Base-by-base conservation (phyloP, 345 rosid genomes). In the Passiflora organensis region DNA sequence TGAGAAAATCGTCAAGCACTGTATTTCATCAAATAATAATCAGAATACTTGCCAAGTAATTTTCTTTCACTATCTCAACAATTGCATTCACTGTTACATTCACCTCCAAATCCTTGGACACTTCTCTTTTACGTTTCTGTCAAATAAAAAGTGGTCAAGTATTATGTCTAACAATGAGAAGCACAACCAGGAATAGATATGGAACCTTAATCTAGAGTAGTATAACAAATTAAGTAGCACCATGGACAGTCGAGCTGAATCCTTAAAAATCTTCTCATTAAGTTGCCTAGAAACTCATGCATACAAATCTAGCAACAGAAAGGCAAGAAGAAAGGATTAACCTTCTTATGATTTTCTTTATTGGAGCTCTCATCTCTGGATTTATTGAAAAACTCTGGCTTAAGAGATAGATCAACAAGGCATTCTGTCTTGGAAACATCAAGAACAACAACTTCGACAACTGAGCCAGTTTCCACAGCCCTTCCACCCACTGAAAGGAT, bases 1-100 rank as follows among this genome's bases (percentile, higher is more conserved):
- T 13, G 10, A 12, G 2, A 18, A n/a, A 48, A 15, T 23, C 20
- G 13, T 2, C 32, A 48, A 21, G n/a, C 15, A 48, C 8, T 4
- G 9, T 23, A 3, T n/a, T 28, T 28, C 42, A 37, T 34, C 24
- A 13, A 17, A 52, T 36, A 38, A 32, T 16, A 28, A 39, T 57
- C 48, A 50, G n/a, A 36, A 38, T 2, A 78, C 87, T 76, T 77
- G 68, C 99, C 96, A 93, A 65, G 80, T 93, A 89, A 71, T 86
- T 79, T 73, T 89, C 99, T 73, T 93, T 93, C 72, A 84, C 95
- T 64, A 93, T 84, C 84, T 93, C 99, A 53, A 93, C 94, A 59
- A 81, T 56, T 49, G 95, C 91, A 67, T 66, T 76, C 56, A 89
- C 87, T 38, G 71, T 76, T 76, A 82, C 89, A 75, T 80, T 80